A percentile compares a stretch with the other conserved stretches of the same genome.
Evolutionary conservation across 768 basidiomycete species (phyloP).

Genomic region (Lenzites betulinus): DNA sequence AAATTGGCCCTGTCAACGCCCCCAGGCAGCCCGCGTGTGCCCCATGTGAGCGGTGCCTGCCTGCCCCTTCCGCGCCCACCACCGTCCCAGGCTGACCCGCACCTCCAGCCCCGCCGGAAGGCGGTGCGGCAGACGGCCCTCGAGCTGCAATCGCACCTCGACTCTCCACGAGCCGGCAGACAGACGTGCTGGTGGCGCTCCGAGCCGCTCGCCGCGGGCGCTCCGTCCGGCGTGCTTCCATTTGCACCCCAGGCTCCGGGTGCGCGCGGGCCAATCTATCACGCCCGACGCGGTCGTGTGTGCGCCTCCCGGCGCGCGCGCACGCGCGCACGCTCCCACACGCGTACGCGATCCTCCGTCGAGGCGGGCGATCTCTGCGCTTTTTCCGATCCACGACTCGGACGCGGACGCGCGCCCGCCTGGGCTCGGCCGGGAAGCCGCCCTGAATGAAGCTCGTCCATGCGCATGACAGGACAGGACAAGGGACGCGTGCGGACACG

Average conservation of each 20-base stretch:
- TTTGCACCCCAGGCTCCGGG: slow-evolving; percentile 4
- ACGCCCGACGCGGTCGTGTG: not conserved
- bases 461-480: too few species aligned
- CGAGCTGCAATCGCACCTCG: too few species aligned
- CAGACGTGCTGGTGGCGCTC: slow-evolving; percentile 7
- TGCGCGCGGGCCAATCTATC: slow-evolving; percentile 15
- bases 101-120: not conserved
- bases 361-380: too few species aligned
- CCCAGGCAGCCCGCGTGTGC: not conserved
- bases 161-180: too few species aligned
- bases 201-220: slow-evolving; percentile 7
- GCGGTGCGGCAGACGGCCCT: not conserved
- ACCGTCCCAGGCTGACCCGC: slow-evolving; percentile 1
- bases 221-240: slow-evolving; percentile 14
- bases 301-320: not conserved
- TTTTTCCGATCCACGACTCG: too few species aligned
- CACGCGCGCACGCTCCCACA: too few species aligned
- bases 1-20: too few species aligned
- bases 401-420: too few species aligned
- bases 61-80: not conserved
- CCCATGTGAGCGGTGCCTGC: slow-evolving; percentile 1
- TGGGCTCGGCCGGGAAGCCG: too few species aligned
- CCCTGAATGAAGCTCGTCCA: too few species aligned
- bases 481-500: too few species aligned
- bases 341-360: too few species aligned